phyloP scores from a whole-genome alignment of 1,139 yeast species.

The Kluyveromyces sp. region DNA sequence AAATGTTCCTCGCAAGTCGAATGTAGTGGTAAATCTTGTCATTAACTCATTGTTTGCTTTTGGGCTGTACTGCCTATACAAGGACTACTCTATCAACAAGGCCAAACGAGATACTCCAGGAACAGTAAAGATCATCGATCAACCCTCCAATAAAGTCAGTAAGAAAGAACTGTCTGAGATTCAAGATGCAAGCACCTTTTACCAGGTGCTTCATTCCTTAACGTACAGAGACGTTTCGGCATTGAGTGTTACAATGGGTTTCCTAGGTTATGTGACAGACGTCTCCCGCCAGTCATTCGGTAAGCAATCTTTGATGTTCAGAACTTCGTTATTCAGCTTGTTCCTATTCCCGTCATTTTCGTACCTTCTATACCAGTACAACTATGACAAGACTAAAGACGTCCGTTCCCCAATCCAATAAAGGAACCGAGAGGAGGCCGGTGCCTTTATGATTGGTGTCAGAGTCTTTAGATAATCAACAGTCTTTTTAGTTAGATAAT shows the following conservation, averaged over 20 bases:
- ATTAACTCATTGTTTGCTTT: conserved; percentile 17
- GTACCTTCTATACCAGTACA: conserved; percentile 8
- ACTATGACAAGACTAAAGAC: conserved; percentile 1
- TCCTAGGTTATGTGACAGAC: conserved; percentile 18
- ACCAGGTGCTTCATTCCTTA: conserved; percentile 13
- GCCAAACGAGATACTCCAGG: conserved; percentile 6
- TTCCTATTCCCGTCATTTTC: conserved; percentile 16
- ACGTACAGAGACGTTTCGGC: conserved; percentile 19
- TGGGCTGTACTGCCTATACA: conserved; percentile 18
- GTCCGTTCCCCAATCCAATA: not conserved
- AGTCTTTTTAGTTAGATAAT: conserved; percentile 5
- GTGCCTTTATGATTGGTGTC: not conserved
- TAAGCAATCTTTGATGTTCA: conserved; percentile 15
- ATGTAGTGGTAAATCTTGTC: conserved; percentile 13
- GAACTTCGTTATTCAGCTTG: conserved; percentile 14
- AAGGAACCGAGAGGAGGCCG: no score
- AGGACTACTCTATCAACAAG: conserved; percentile 14
- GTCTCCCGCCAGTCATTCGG: conserved; percentile 17
- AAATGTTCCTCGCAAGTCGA: conserved; percentile 13
- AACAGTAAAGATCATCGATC: conserved; percentile 13
- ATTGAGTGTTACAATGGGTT: conserved; percentile 18
- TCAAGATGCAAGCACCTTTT: conserved; percentile 6
- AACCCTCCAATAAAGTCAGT: conserved; percentile 15
- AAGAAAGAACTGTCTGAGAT: conserved; percentile 8
- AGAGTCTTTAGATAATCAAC: conserved; percentile 1